phyloP scores from a whole-genome alignment of 176 grass and related monocot genomes.

The Bothriochloa decipiens region DNA sequence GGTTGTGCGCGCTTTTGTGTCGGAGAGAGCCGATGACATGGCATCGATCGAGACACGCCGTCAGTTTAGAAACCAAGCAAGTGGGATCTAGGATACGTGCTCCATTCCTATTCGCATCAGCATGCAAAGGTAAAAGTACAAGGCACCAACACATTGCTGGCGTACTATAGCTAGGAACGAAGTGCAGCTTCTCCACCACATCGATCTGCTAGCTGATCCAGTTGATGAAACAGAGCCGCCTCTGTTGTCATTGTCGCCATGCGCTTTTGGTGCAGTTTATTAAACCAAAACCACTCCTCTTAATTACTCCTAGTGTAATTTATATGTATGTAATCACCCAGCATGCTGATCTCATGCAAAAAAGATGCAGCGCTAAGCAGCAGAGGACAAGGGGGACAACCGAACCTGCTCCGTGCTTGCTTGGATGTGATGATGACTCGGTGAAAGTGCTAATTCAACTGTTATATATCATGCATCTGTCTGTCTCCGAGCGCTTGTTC shows the following conservation, averaged over 20 bases:
- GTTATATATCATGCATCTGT: not conserved
- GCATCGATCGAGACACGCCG: not conserved
- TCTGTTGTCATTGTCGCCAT: not conserved
- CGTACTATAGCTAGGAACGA: not conserved
- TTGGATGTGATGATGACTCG: not conserved
- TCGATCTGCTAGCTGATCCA: not conserved
- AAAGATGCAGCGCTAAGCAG: not conserved
- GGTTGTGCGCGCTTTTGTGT: not conserved
- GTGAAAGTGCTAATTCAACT: not conserved
- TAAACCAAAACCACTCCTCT: no score
- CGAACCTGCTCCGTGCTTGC: not conserved
- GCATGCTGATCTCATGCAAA: not conserved
- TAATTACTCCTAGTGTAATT: no score
- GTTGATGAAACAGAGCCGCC: not conserved
- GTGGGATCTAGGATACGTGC: not conserved
- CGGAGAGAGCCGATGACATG: constrained; percentile 9
- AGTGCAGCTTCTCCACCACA: not conserved
- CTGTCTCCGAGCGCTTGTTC: not conserved
- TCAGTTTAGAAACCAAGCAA: not conserved
- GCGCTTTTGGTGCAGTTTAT: not conserved
- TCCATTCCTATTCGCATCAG: not conserved
- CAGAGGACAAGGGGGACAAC: not conserved
- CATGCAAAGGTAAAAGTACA: not conserved
- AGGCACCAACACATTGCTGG: not conserved
- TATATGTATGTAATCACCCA: not conserved